Evolutionary conservation across 164 flowering plant species (phyloP), one percentile per base, ranked within the genome.

Genomic region (Vitis riparia): DNA sequence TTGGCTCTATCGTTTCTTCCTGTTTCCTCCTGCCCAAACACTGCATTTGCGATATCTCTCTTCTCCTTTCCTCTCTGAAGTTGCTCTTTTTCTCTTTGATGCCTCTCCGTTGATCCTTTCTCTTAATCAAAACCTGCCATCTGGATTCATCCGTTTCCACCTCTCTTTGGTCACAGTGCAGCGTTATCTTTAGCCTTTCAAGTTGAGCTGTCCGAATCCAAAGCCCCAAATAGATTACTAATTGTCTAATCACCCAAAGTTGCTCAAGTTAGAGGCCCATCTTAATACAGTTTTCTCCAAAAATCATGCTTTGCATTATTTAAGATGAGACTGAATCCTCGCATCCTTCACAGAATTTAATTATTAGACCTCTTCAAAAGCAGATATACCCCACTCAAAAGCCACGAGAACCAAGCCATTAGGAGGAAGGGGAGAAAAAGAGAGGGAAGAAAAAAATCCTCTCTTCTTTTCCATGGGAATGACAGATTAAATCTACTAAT

Each of bases 401-500:
- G 47, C 32, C 53, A 37, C 44, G 44, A 6, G 44, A 37, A 37
- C 44, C 44, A 37, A 37, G 44, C 44, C 44, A 37, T 69, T 53
- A n/a, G 29, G 53, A 30, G 19, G 47, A 51, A 62, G 23, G 12
- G 23, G 44, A 23, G 27, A 50, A 59, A 9, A 60, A 4, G 48
- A 59, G 48, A 51, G n/a, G 60, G 69, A 62, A 60, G 53, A 29
- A 62, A 57, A 66, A 57, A 67, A 63, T 66, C 52, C 3, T 69
- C 64, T 63, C 14, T 56, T 58, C 37, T 55, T 37, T 50, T 72
- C 65, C 61, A 59, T 59, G 37, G 30, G 57, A 58, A 48, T 66
- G 67, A 59, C 67, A 48, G 68, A 71, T 51, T 68, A 68, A 72
- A 58, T 57, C 11, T 60, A 55, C 59, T 68, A 50, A 64, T 72